Conservation (phyloP, 164 flowering plant genomes). For the Vitis cinerea region DNA sequence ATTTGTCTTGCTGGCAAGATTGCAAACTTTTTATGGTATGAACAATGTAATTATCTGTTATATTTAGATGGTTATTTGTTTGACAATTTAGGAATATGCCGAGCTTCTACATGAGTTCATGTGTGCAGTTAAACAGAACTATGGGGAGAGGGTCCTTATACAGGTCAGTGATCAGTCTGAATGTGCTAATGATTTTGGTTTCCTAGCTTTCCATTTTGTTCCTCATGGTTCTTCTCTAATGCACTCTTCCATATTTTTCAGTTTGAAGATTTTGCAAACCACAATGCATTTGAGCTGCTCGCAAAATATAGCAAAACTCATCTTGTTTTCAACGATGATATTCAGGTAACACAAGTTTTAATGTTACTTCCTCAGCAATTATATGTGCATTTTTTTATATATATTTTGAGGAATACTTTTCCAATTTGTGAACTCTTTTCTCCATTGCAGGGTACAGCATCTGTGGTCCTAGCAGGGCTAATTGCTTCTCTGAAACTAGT, state of each 20-base stretch:
- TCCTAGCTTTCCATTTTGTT: too few species aligned
- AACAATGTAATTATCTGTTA: neutral
- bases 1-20: neutral
- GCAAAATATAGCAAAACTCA: constrained; percentile 4
- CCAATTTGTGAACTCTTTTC: neutral
- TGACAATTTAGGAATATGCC: constrained; percentile 55
- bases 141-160: constrained; percentile 77
- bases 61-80: neutral
- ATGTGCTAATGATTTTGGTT: neutral
- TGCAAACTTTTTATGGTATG: neutral
- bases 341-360: constrained; percentile 3
- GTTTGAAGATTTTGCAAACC: constrained; percentile 11
- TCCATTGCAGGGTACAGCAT: constrained; percentile 75
- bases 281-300: constrained; percentile 8
- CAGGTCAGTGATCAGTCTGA: constrained; percentile 47
- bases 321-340: neutral
- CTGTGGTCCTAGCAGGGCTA: constrained; percentile 83
- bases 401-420: neutral
- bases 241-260: neutral
- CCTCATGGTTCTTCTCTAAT: neutral
- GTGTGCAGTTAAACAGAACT: constrained; percentile 76
- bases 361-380: neutral
- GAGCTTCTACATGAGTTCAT: constrained; percentile 82
- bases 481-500: constrained; percentile 61
- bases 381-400: neutral